phyloP scores from a whole-genome alignment of 768 basidiomycete genomes.

The Tulasnella calospora region DNA sequence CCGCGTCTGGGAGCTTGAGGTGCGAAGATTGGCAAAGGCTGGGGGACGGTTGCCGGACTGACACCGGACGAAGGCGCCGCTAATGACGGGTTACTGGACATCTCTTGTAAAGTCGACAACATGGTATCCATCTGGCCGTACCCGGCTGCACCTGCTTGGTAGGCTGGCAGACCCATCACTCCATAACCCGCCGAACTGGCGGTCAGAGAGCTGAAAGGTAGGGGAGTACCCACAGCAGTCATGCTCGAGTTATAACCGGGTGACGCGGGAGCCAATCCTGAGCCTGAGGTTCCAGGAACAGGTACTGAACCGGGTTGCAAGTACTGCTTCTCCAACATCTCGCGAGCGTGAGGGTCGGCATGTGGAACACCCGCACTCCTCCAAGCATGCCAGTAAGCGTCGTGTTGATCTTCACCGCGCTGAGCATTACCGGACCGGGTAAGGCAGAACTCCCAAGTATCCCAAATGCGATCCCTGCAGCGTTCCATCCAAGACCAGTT shows the following conservation, averaged over 20 bases:
- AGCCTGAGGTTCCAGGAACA: background rate
- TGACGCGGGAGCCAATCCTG: background rate
- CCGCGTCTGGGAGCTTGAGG: background rate
- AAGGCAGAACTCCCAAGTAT: constrained; percentile 77
- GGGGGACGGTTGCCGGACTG: background rate
- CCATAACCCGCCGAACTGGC: background rate
- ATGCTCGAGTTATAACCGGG: background rate
- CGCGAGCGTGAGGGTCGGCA: background rate
- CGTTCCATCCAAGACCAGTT: constrained; percentile 77
- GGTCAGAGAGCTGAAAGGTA: background rate
- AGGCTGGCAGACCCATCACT: background rate
- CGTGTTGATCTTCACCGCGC: background rate
- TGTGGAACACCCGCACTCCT: constrained; percentile 20
- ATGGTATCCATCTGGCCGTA: constrained; percentile 22
- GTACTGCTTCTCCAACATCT: background rate
- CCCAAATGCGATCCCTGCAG: constrained; percentile 65
- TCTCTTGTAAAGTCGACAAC: constrained; percentile 23
- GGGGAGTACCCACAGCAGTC: background rate
- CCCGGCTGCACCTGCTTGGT: background rate
- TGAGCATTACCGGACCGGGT: constrained; percentile 27
- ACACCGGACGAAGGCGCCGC: constrained; percentile 14
- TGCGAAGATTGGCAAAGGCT: constrained; percentile 16
- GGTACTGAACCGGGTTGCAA: background rate
- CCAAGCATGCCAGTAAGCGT: constrained; percentile 1
- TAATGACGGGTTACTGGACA: constrained; percentile 20